phyloP scores from a whole-genome alignment of 2,329 filamentous ascomycete species.

The Fusarium concolor region DNA sequence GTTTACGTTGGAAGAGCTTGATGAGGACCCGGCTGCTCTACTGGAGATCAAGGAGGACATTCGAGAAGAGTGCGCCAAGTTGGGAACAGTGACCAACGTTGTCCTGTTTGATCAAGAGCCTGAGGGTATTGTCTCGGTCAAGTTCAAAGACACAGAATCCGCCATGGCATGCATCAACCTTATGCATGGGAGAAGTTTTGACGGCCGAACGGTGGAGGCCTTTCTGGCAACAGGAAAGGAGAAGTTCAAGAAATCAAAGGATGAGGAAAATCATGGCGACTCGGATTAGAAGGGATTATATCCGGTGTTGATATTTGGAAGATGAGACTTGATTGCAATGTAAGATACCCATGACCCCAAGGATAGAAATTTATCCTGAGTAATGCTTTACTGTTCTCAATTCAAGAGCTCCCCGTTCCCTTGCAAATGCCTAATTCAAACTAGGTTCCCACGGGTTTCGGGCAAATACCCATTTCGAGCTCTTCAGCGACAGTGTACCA shows the following conservation, averaged over 20 bases:
- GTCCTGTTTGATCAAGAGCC: slow-evolving; percentile 88
- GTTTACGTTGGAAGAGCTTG: slow-evolving; percentile 88
- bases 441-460: slow-evolving; percentile 22
- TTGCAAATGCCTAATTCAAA: slow-evolving; percentile 4
- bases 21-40: slow-evolving; percentile 84
- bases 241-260: slow-evolving; percentile 76
- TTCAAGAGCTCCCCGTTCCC: not conserved
- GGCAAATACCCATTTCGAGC: slow-evolving; percentile 50
- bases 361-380: slow-evolving; percentile 11
- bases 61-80: slow-evolving; percentile 86
- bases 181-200: slow-evolving; percentile 86
- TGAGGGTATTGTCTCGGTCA: slow-evolving; percentile 86
- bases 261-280: slow-evolving; percentile 61
- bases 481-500: slow-evolving; percentile 71
- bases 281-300: slow-evolving; percentile 45
- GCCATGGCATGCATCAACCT: slow-evolving; percentile 78
- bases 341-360: slow-evolving; percentile 45
- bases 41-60: slow-evolving; percentile 96
- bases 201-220: slow-evolving; percentile 76
- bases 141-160: slow-evolving; percentile 77
- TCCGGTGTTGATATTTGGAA: slow-evolving; percentile 7
- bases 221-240: slow-evolving; percentile 77
- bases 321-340: slow-evolving; percentile 33
- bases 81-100: slow-evolving; percentile 90
- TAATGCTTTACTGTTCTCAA: not conserved